These are phyloP conservation scores for Cercospora sojina DNA, from an alignment of 2,329 filamentous ascomycete species.

Conservation along the genomic window DNA sequence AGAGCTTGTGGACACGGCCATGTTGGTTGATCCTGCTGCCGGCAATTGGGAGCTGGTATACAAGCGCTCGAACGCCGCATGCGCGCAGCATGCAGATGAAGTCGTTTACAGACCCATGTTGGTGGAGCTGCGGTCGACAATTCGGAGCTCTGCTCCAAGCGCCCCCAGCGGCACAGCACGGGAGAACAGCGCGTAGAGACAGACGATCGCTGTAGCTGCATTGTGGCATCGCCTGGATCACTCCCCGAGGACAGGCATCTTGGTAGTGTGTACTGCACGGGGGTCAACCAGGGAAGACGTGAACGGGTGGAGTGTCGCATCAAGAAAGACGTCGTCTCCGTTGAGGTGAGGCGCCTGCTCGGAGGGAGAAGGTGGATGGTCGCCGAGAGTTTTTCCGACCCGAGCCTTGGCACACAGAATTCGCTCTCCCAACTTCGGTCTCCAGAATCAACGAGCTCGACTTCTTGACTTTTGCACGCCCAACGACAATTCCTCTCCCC, in stretches of 20 bases:
- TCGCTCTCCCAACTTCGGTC: background rate
- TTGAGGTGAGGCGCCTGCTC: background rate
- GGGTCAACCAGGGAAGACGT: background rate
- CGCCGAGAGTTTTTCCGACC: background rate
- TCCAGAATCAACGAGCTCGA: background rate
- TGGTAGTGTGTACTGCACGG: too few relatives aligned
- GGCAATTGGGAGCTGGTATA: conserved; percentile 3
- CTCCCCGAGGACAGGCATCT: background rate
- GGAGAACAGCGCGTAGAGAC: background rate
- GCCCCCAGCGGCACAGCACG: conserved; percentile 13
- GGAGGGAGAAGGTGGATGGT: background rate
- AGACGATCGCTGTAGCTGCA: background rate
- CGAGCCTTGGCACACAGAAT: conserved; percentile 8
- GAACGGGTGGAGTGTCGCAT: background rate
- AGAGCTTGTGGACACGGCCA: background rate
- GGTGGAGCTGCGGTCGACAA: conserved; percentile 8
- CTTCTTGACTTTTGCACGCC: conserved; percentile 10
- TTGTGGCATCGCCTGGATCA: background rate
- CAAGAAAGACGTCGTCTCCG: background rate
- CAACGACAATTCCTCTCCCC: conserved; percentile 15
- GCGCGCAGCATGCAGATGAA: background rate
- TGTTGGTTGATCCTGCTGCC: conserved; percentile 11
- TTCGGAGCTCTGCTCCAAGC: conserved; percentile 10
- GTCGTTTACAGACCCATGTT: conserved; percentile 10
- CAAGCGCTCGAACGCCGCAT: conserved; percentile 8